Base-by-base conservation (phyloP, 2,329 filamentous ascomycete genomes). In the Emergomyces pasteurianus region DNA sequence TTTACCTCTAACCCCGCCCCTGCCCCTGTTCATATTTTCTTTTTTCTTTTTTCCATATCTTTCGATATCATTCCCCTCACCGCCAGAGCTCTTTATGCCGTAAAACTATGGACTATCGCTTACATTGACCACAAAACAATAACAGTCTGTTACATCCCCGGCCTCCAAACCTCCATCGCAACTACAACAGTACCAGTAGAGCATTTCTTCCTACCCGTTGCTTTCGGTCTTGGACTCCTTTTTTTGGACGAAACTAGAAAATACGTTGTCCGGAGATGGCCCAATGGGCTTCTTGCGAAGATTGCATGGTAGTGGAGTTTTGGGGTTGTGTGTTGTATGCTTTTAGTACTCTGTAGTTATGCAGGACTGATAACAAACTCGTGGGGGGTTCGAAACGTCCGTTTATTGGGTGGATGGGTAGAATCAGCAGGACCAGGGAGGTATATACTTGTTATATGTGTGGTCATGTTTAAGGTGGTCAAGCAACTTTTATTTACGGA, bases 121-220 rank as follows among this genome's bases (percentile, higher is more conserved):
- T 12, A 31, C 16, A 12, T 16, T 46, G 4, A 12, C 14, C 54
- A 31, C 21, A 10, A 18, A n/a, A n/a, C 43, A 57, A n/a, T 26
- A 31, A 49, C 52, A 65, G 62, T 72, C 63, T 73, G 77, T 46
- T 90, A 92, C 68, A 82, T 88, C 1, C 86, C 86, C 0, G 76
- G 79, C 2, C 76, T 92, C 36, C 86, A 89, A 70, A 68, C 71
- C 0, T 78, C 83, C 1, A 74, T 90, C 1, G 80, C 73, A 21
- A 90, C 87, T 0, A 79, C 82, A 0, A 69, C 74, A 0, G 84
- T 92, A 0, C 86, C 88, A 0, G 83, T 85, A 0, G 87, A 88
- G 71, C 79, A 91, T 68, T 92, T 86, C 82, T 91, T 92, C 71
- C 69, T 92, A 57, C 88, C 89, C 0, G 84, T 88, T 70, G 81